Percentiles rank a stretch among this genome's conserved stretches.
These are phyloP conservation scores for Buxus sempervirens DNA, from an alignment of 164 flowering plant genomes.

Conservation along the genomic window DNA sequence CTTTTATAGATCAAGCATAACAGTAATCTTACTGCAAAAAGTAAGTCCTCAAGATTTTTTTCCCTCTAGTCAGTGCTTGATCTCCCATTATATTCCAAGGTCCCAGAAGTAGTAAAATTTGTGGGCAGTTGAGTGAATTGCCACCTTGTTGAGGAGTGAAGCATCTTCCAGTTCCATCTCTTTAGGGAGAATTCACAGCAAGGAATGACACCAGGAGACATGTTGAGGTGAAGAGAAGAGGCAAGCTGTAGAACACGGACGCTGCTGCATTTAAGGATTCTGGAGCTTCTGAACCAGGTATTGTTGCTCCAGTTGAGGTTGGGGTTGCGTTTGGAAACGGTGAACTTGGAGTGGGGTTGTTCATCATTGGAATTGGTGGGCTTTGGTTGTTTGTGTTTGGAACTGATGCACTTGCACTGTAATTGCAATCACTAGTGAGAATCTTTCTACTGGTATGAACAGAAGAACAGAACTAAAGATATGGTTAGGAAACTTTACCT, in stretches of 20 bases:
- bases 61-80: neutral
- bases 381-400: too few species aligned
- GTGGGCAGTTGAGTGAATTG: constrained; percentile 16
- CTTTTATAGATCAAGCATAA: neutral
- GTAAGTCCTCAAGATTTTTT: neutral
- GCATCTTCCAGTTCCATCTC: neutral
- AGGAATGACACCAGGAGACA: constrained; percentile 13
- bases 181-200: constrained; percentile 9
- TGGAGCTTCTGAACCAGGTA: constrained; percentile 45
- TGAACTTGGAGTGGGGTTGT: constrained; percentile 5
- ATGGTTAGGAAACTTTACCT: constrained; percentile 35
- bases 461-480: neutral
- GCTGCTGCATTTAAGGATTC: constrained; percentile 21
- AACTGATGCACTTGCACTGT: constrained; percentile 36
- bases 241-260: constrained; percentile 2
- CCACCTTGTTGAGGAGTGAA: neutral
- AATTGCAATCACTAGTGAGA: constrained; percentile 7
- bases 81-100: neutral
- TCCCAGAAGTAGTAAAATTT: neutral
- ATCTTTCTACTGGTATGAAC: neutral
- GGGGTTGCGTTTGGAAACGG: constrained; percentile 38
- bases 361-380: too few species aligned
- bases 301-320: constrained; percentile 38
- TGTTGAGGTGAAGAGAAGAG: constrained; percentile 12
- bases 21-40: neutral